Base-by-base conservation (phyloP, 345 rosid species). In the Barbarea vulgaris region DNA sequence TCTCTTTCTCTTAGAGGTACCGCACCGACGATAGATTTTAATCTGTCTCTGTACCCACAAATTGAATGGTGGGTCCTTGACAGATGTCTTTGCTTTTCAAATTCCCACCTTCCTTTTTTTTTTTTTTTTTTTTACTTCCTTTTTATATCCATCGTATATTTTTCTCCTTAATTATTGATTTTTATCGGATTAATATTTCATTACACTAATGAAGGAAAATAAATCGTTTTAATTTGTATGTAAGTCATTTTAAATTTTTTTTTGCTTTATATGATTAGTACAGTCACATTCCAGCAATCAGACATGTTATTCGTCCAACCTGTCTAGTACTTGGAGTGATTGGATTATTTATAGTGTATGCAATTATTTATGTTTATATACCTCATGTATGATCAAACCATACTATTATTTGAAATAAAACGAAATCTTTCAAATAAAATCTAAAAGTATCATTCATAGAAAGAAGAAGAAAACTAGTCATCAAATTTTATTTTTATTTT, bases 81-180 rank as follows among this genome's bases (percentile, higher is more conserved):
- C 80, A 69, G 70, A 14, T 76, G 80, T 50, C 70, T 33, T 74
- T 69, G 8, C 69, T 41, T 75, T 76, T 53, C 17, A 53, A 69
- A 61, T 61, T 69, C 57, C 75, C 70, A 69, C 75, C 64, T 76
- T 61, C 15, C 30, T 30, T 11, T 13, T 68, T 54, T 47, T 48
- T 57, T 46, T 30, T 11, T 13, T 68, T 54, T 47, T 48, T 57
- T 46, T 66, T 44, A 21, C 9, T 25, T 61, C 6, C 68, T 24
- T 37, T 12, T 6, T 25, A 10, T 58, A 13, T 30, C 51, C n/a
- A 10, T 24, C 67, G 4, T 52, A 17, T 58, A n/a, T 15, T 27
- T 57, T 39, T 27, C 9, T 6, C 12, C 18, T 58, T 33, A 9
- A 30, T 19, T 19, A 4, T 24, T 68, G 2, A 37, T 59, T 46